Base-by-base conservation (phyloP, 345 rosid species). In the Carallia pectinifolia region DNA sequence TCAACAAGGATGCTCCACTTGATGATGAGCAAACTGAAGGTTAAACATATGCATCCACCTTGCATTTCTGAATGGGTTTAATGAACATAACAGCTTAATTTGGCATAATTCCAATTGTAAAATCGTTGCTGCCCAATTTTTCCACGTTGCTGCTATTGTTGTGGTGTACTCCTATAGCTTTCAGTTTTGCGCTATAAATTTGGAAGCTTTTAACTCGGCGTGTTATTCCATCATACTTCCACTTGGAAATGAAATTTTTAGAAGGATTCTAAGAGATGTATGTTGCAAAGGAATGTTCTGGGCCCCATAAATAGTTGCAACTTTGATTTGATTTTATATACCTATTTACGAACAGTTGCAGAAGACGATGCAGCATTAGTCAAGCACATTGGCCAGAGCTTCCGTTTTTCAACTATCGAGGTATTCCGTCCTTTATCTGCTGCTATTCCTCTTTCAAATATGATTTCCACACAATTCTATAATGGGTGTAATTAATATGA, bases 11-110 rank as follows among this genome's bases (percentile, higher is more conserved):
- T 79, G 97, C 98, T 54, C 93, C 93, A 18, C 86, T 94, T 66
- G 95, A 94, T 73, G 95, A 94, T 59, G 97, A 89, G 70, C 96
- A 91, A 72, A 81, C 86, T 64, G 95, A 86, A 91, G 97, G 96
- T 89, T 78, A 72, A 33, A 62, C 58, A 16, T 69, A 31, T 61
- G 39, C 19, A 58, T 58, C 44, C 6, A 36, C 16, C 4, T 36
- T 64, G 67, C 37, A 31, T 58, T 72, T 39, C 19, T 56, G 19
- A 29, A 27, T 58, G 50, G 50, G 12, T 2, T 44, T 44, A 44
- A 44, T 12, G 17, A 44, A 12, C 8, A 3, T 44, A 13, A 3
- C 50, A 44, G 50, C 50, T 44, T 44, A 44, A 13, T 12, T 12
- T 4, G 50, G 16, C 7, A n/a, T 18, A 15, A n/a, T 61, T 58